phyloP scores from a whole-genome alignment of 345 rosid genomes.

The Arabidopsis thaliana region TAIR10.1 NC_003075.7:10119501-10120000 shows the following conservation, averaged over 20 bases:
- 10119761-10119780: slow-evolving; percentile 72
- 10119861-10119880: slow-evolving; percentile 71
- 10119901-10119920: slow-evolving; percentile 72
- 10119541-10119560: slow-evolving; percentile 86
- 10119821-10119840: slow-evolving; percentile 63
- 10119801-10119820: slow-evolving; percentile 76
- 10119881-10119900: slow-evolving; percentile 66
- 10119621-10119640: slow-evolving; percentile 95
- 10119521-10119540: slow-evolving; percentile 95
- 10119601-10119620: slow-evolving; percentile 86
- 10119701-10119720: slow-evolving; percentile 84
- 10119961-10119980: slow-evolving; percentile 89
- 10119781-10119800: slow-evolving; percentile 61
- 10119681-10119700: slow-evolving; percentile 85
- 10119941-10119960: slow-evolving; percentile 82
- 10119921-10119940: slow-evolving; percentile 80
- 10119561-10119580: slow-evolving; percentile 94
- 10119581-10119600: slow-evolving; percentile 91
- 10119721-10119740: slow-evolving; percentile 93
- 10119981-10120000: slow-evolving; percentile 85
- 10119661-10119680: slow-evolving; percentile 86
- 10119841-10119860: slow-evolving; percentile 71
- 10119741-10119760: slow-evolving; percentile 93
- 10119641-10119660: slow-evolving; percentile 93
- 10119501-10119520: slow-evolving; percentile 70